phyloP scores from a whole-genome alignment of 2,329 filamentous ascomycete species.

The Fusarium oligoseptatum region DNA sequence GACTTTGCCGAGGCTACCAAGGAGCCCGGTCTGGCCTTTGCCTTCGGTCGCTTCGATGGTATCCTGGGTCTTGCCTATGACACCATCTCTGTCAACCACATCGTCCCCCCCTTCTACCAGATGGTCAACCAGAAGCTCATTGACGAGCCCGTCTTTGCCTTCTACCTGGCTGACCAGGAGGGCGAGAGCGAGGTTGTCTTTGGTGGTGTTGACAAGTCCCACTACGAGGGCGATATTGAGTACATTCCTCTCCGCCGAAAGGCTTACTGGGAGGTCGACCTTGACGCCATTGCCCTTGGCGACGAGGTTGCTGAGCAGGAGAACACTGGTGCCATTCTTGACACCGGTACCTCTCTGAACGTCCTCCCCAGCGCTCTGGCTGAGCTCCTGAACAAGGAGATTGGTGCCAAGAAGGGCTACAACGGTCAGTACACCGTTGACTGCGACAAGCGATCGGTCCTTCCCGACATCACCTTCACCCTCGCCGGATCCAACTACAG shows the following conservation, averaged over 20 bases:
- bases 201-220: constrained; percentile 85
- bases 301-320: constrained; percentile 89
- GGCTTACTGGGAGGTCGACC: constrained; percentile 99
- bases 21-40: constrained; percentile 96
- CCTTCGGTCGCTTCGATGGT: constrained; percentile 97
- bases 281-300: constrained; percentile 91
- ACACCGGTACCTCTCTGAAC: constrained; percentile 98
- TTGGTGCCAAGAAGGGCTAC: constrained; percentile 97
- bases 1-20: constrained; percentile 96
- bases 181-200: constrained; percentile 90
- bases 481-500: constrained; percentile 93
- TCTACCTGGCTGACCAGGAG: constrained; percentile 86
- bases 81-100: constrained; percentile 95
- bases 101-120: constrained; percentile 96
- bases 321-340: constrained; percentile 94
- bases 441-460: constrained; percentile 82
- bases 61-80: constrained; percentile 96
- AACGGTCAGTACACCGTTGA: constrained; percentile 97
- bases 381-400: constrained; percentile 97
- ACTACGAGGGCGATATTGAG: constrained; percentile 87
- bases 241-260: constrained; percentile 97
- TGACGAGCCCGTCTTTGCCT: constrained; percentile 94
- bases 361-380: constrained; percentile 91
- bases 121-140: constrained; percentile 91
- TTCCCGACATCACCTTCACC: constrained; percentile 93